These are phyloP conservation scores for Sicyos edulis DNA, from an alignment of 306 rosid species.

Conservation along the genomic window DNA sequence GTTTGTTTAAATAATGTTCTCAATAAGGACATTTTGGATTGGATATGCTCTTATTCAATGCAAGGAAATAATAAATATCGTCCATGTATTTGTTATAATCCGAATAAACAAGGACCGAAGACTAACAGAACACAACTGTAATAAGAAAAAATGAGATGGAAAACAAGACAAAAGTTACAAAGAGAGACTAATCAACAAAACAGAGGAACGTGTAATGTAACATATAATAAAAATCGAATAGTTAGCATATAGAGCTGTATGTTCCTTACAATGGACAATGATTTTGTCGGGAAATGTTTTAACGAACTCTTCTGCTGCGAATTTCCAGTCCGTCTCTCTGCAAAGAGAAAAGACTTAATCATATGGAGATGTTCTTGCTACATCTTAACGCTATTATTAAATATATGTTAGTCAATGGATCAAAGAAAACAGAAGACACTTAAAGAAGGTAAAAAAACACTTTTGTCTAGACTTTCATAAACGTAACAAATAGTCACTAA, in stretches of 20 bases:
- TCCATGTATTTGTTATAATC: background rate
- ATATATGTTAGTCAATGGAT: no score
- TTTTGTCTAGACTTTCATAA: no score
- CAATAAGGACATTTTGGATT: background rate
- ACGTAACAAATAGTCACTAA: no score
- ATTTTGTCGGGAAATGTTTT: conserved; percentile 59
- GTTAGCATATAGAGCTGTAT: background rate
- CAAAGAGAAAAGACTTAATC: conserved; percentile 26
- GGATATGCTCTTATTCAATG: background rate
- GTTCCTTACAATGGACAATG: conserved; percentile 74
- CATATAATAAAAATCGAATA: background rate
- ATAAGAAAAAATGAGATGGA: no score
- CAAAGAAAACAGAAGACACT: no score
- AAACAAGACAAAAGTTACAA: background rate
- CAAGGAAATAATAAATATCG: background rate
- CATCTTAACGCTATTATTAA: no score
- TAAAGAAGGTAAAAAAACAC: no score
- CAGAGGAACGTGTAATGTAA: background rate
- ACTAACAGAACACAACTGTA: background rate
- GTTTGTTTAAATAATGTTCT: no score
- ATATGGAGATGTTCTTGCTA: background rate
- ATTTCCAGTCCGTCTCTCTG: conserved; percentile 79
- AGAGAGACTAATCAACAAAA: background rate
- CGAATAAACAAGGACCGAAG: background rate
- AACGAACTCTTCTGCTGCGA: conserved; percentile 75